Evolutionary conservation across 345 rosid species (phyloP).

Genomic region (Crucihimalaya himalaica): DNA sequence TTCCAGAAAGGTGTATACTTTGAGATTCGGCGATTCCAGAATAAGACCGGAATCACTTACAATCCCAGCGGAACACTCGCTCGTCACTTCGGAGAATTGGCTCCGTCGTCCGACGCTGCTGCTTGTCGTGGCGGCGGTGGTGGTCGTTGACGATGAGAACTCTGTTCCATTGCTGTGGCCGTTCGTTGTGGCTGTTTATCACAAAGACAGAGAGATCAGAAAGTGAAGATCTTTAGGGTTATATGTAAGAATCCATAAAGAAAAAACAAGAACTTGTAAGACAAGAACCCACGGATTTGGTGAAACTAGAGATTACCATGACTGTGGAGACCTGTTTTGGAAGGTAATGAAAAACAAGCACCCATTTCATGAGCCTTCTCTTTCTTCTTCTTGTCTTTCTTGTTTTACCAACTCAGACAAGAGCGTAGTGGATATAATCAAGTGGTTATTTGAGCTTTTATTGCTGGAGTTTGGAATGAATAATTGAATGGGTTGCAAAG

Average conservation of each 20-base stretch:
- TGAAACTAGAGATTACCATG: conserved; percentile 17
- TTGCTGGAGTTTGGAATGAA: conserved; percentile 14
- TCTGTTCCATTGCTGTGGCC: conserved; percentile 40
- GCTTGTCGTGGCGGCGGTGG: conserved; percentile 36
- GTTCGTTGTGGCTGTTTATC: conserved; percentile 22
- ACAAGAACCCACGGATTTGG: background rate
- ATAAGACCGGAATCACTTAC: conserved; percentile 33
- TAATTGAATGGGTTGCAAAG: conserved; percentile 10
- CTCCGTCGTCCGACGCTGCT: conserved; percentile 46
- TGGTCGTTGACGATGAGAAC: conserved; percentile 33
- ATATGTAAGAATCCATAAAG: background rate
- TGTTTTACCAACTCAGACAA: conserved; percentile 25
- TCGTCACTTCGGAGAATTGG: conserved; percentile 51
- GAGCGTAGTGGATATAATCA: conserved; percentile 22
- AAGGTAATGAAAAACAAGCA: background rate
- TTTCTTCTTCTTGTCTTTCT: conserved; percentile 14
- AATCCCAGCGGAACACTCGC: conserved; percentile 40
- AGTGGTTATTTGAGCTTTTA: conserved; percentile 8
- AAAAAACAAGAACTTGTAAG: conserved; percentile 1
- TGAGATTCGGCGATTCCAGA: conserved; percentile 48
- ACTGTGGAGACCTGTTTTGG: conserved; percentile 15
- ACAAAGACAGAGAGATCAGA: conserved; percentile 2
- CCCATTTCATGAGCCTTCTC: conserved; percentile 33
- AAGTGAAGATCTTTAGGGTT: conserved; percentile 1
- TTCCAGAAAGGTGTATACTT: conserved; percentile 60